Conservation (phyloP, 306 rosid genomes). For the Lupinus albus region DNA sequence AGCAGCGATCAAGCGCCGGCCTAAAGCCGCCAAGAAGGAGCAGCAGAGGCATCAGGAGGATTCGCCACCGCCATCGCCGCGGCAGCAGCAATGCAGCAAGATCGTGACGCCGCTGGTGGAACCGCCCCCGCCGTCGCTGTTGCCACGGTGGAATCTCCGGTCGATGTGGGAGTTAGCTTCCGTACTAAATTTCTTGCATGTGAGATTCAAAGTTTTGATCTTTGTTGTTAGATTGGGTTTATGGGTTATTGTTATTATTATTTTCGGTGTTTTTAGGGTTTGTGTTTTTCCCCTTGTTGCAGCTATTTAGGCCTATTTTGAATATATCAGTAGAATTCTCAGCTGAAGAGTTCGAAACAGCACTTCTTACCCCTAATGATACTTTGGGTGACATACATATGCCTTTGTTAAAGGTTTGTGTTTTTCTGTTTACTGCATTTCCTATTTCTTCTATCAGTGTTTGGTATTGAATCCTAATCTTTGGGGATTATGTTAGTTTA, state of each 20-base stretch:
- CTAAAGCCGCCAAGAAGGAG: conserved; percentile 50
- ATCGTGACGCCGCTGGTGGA: conserved; percentile 75
- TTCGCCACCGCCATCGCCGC: conserved; percentile 32
- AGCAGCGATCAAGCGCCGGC: conserved; percentile 45
- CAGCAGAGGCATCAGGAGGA: conserved; percentile 49
- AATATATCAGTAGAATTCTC: conserved; percentile 78
- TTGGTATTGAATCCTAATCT: conserved; percentile 3
- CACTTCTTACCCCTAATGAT: conserved; percentile 82
- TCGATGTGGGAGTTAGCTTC: conserved; percentile 96
- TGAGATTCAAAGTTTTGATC: conserved; percentile 55
- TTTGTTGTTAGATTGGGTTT: conserved; percentile 19
- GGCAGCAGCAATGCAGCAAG: conserved; percentile 70
- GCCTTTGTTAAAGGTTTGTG: conserved; percentile 85
- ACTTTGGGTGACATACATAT: conserved; percentile 84
- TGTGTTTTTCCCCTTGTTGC: conserved; percentile 26
- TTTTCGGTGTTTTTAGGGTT: conserved; percentile 18
- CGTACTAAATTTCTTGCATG: conserved; percentile 84
- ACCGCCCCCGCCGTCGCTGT: conserved; percentile 73
- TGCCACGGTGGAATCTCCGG: conserved; percentile 86
- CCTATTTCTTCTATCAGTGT: conserved; percentile 32
- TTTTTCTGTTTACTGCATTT: conserved; percentile 24
- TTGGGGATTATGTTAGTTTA: conserved; percentile 18
- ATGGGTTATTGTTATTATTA: conserved; percentile 29
- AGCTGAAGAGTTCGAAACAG: conserved; percentile 90
- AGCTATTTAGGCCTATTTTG: conserved; percentile 80